Evolutionary conservation across 805 yeast species (phyloP).

Genomic region (Starmerella tilneyi): DNA sequence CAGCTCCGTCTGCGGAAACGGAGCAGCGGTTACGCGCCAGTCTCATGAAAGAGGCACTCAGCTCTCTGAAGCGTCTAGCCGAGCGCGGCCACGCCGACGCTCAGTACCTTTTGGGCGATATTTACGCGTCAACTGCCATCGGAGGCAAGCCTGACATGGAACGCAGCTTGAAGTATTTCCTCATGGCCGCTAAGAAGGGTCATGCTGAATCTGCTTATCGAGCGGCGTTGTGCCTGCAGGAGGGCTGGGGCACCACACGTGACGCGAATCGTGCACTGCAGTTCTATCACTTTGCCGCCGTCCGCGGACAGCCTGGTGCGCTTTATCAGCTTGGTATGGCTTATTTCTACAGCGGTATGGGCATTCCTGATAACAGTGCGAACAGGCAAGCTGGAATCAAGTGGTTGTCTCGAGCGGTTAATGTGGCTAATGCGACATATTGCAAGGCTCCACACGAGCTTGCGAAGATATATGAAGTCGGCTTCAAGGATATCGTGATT

Average conservation of each 20-base stretch:
- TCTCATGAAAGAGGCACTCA: constrained; percentile 66
- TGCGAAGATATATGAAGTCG: constrained; percentile 71
- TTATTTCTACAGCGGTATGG: constrained; percentile 76
- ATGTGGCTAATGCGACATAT: constrained; percentile 69
- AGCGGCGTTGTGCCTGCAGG: constrained; percentile 83
- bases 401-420: constrained; percentile 83
- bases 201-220: constrained; percentile 87
- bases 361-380: constrained; percentile 51
- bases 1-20: not conserved
- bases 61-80: constrained; percentile 56
- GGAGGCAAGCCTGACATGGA: constrained; percentile 61
- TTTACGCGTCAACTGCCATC: constrained; percentile 71
- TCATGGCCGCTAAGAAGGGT: constrained; percentile 85
- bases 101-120: constrained; percentile 86
- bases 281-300: constrained; percentile 74
- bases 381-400: constrained; percentile 80
- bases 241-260: constrained; percentile 84
- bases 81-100: constrained; percentile 82
- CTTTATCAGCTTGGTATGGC: constrained; percentile 87
- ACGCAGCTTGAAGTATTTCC: constrained; percentile 68
- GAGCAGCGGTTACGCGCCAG: constrained; percentile 29
- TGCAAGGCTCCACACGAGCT: constrained; percentile 93
- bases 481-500: constrained; percentile 78
- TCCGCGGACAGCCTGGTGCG: constrained; percentile 91
- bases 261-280: constrained; percentile 81